These are phyloP conservation scores for Diversispora eburnea DNA, from an alignment of 192 early-diverging fungal genomes.

Conservation along the genomic window DNA sequence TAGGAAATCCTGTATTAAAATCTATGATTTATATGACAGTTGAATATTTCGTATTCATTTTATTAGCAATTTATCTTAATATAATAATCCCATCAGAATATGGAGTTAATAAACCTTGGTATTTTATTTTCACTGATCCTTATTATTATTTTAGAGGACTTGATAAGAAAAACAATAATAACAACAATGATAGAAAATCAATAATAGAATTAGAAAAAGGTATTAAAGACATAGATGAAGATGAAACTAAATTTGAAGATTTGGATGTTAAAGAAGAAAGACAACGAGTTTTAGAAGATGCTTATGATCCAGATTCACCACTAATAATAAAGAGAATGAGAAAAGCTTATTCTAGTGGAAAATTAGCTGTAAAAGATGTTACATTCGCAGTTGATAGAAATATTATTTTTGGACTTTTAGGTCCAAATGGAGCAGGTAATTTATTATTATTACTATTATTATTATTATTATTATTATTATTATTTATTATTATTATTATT, in stretches of 20 bases:
- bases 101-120: constrained; percentile 62
- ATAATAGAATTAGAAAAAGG: constrained; percentile 20
- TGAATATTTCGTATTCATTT: constrained; percentile 46
- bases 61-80: constrained; percentile 43
- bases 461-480: neutral
- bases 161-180: constrained; percentile 17
- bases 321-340: constrained; percentile 57
- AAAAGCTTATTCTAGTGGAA: constrained; percentile 54
- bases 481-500: neutral
- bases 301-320: constrained; percentile 41
- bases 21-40: constrained; percentile 55
- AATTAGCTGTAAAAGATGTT: constrained; percentile 65
- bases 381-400: constrained; percentile 59
- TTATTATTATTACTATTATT: neutral
- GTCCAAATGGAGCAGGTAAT: constrained; percentile 64
- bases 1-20: constrained; percentile 53
- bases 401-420: constrained; percentile 65
- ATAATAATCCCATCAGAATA: constrained; percentile 60
- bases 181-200: neutral
- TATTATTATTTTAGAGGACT: constrained; percentile 34
- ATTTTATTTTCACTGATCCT: constrained; percentile 47
- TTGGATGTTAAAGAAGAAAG: constrained; percentile 62
- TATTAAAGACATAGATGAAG: constrained; percentile 35
- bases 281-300: constrained; percentile 42
- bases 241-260: constrained; percentile 56